Base-by-base conservation (phyloP, 768 basidiomycete genomes). In the Lentinula lateritia region DNA sequence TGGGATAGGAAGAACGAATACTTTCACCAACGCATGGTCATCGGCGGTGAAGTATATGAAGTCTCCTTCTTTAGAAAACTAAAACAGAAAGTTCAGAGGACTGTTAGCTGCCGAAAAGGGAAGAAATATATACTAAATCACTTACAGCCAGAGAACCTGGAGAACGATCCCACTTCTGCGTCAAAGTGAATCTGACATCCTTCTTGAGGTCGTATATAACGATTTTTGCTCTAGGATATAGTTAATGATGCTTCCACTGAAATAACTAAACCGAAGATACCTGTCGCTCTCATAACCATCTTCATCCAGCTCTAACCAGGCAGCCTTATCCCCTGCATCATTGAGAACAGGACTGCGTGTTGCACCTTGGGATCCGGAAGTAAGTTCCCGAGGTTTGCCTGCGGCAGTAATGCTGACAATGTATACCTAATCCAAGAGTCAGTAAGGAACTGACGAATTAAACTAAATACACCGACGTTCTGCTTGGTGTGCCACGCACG, bases 231-330 rank as follows among this genome's bases (percentile, higher is more conserved):
- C 92, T 91, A 64, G 0, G 18, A 45, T 60, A 36, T 28, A 52
- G 35, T 64, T 52, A 57, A 52, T 9, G 7, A 20, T 50, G 5
- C 20, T 56, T 20, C 35, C 15, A 16, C n/a, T 4, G 42, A 60
- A 36, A 57, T 7, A 50, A 35, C 34, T 60, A 18, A 13, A 48
- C 32, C 43, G 12, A 34, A 38, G 70, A 46, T 62, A 86, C 87
- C 89, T 83, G 73, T 96, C 95, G 56, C 89, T 81, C 73, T 98
- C 95, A 66, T 95, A 89, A 1, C 95, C 95, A 66, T 98, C 93
- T 69, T 89, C 71, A 56, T 88, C 86, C 63, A 95, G 82, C 71
- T 98, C 91, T 42, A 92, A 74, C 95, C 95, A 98, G 0, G 90
- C 93, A 1, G 84, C 85, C 71, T 89, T 89, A 53, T 80, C 80